Evolutionary conservation across 495 filamentous ascomycete species (phyloP).

Genomic region (Trypethelium eluteriae): DNA sequence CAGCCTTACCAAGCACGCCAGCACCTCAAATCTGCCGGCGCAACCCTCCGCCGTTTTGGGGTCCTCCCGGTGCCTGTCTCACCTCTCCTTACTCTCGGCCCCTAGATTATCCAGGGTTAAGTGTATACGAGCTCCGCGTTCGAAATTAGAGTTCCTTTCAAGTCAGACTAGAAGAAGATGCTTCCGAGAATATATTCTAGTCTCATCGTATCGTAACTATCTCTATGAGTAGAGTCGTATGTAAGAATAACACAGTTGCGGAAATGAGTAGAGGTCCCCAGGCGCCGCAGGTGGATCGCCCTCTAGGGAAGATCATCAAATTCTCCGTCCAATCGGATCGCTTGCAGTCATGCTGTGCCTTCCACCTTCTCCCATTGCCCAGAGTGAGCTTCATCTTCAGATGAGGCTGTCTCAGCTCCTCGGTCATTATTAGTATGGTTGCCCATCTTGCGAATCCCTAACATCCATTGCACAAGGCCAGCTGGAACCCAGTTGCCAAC

Average conservation of each 20-base stretch:
- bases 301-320: conserved; percentile 4
- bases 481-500: conserved; percentile 78
- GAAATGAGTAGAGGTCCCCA: background rate
- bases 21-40: background rate
- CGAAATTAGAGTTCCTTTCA: background rate
- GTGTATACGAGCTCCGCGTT: background rate
- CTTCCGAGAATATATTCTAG: background rate
- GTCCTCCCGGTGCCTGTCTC: background rate
- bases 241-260: background rate
- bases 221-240: background rate
- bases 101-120: too few species aligned
- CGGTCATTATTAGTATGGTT: background rate
- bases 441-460: conserved; percentile 43
- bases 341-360: background rate
- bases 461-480: conserved; percentile 78
- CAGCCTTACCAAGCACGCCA: background rate
- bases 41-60: background rate
- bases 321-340: conserved; percentile 9
- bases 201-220: background rate
- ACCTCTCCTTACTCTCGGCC: background rate
- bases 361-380: conserved; percentile 8
- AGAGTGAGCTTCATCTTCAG: background rate
- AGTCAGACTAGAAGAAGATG: background rate
- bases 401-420: conserved; percentile 1
- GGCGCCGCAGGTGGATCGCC: background rate